Base-by-base conservation (phyloP, 1,284 basidiomycete genomes). In the Tilletia setariae region DNA sequence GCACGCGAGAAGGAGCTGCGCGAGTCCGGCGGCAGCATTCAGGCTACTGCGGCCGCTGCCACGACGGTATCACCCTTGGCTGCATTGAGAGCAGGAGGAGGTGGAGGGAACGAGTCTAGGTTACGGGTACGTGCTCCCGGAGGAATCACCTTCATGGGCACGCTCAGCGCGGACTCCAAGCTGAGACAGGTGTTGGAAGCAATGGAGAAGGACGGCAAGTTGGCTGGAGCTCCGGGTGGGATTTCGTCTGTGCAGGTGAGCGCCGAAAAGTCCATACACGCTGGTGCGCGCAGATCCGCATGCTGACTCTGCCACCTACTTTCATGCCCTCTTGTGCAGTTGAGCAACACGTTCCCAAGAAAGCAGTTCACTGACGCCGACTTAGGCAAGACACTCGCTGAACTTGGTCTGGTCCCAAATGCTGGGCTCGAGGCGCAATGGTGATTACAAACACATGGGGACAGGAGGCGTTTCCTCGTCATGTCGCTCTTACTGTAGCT, bases 381-480 rank as follows among this genome's bases (percentile, higher is more conserved):
- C 35, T 65, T 66, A 11, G 40, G 19, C 51, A 75, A 78, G 72
- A 77, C 79, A 59, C 72, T 82, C 23, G 63, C 74, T 35, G 79
- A 79, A 68, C 74, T 82, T 1, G 80, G 80, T 0, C 70, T 82
- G 7, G 79, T 81, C 9, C 80, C 80, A 43, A 82, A 73, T 28
- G 79, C 79, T 19, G 80, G 76, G 2, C 72, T 82, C 0, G 80
- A 81, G 61, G 79, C 80, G 9, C 2, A 25, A 4, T 61, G 56
- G 56, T 61, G 32, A 49, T 49, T 19, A 40, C 6, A 4, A 40
- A 6, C 11, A 11, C 11, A 11, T 40, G 6, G 35, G 35, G 35
- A 4, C 35, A 40, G 35, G 6, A 40, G 11, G 35, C 35, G 35
- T 40, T 40, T 11, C 35, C 11, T n/a, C n/a, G n/a, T n/a, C n/a